These are phyloP conservation scores for Colletotrichum chrysophilum DNA, from an alignment of 2,329 filamentous ascomycete genomes.

Conservation along the genomic window DNA sequence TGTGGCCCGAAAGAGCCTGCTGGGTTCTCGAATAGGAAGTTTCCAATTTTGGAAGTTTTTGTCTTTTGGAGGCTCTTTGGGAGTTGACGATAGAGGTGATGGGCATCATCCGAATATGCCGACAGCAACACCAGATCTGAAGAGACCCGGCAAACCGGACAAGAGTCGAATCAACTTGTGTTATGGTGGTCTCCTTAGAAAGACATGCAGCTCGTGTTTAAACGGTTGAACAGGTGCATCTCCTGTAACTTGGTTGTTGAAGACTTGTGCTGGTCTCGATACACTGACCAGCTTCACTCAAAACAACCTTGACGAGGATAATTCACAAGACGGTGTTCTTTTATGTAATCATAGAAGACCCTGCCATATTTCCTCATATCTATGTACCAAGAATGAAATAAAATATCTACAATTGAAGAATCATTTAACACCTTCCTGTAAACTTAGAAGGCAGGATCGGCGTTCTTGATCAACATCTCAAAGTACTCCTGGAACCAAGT, in stretches of 20 bases:
- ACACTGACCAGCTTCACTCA: no score
- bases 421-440: no score
- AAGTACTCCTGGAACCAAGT: conserved; percentile 71
- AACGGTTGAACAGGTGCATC: fast-evolving
- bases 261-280: no score
- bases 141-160: neutral
- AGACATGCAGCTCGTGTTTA: no score
- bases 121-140: neutral
- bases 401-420: neutral
- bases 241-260: neutral
- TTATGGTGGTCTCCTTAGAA: neutral
- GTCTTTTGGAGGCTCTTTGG: neutral
- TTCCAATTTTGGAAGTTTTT: neutral
- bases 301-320: no score
- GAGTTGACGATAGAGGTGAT: neutral
- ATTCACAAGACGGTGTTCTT: no score
- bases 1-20: neutral
- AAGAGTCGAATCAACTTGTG: neutral
- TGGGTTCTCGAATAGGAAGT: neutral
- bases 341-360: no score
- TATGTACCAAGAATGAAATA: neutral
- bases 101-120: neutral
- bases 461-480: conserved; percentile 59
- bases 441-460: conserved; percentile 55
- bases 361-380: neutral